Evolutionary conservation across 441 rosid genomes (phyloP), one percentile per base, ranked within the genome.

Genomic region (Adansonia grandidieri): DNA sequence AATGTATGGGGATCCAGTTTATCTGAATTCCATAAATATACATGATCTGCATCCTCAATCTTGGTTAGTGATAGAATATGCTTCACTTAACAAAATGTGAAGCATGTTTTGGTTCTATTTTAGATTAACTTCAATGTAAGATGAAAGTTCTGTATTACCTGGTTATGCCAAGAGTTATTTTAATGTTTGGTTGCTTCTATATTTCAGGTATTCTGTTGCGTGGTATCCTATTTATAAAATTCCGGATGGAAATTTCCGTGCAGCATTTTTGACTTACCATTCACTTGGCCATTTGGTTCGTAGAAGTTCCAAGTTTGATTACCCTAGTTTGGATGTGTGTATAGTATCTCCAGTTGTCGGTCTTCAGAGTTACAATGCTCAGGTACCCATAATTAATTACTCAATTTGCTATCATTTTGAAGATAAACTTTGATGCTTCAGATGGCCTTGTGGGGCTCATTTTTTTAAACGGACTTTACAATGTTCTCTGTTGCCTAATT

Each of bases 151-250:
- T 54, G 22, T 42, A 51, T 53, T 66, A 10, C 4, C 44, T 22
- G 40, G 20, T 61, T n/a, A 77, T 37, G 28, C 77, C 65, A 1
- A 74, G 50, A 70, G 51, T 60, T 24, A 2, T 10, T 22, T 42
- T 71, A 51, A 82, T 68, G 51, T 44, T 11, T 40, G 32, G 13
- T 68, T 28, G 5, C 28, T 50, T 81, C 40, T 63, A 9, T 4
- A 58, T 83, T 85, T 71, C 84, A 86, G 93, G 93, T 88, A 86
- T 75, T 80, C 93, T 7, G 93, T 89, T 47, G 90, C 92, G 17
- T 89, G 91, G 92, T 89, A 89, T 78, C 92, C 89, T 11, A 86
- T 89, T 48, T 89, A 89, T 76, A 82, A 82, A 81, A 89, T 86
- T 77, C 92, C 92, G 8, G 88, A 87, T 68, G 87, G 89, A 64